These are phyloP conservation scores for Russula ochroleuca DNA, from an alignment of 768 basidiomycete genomes.

Conservation along the genomic window DNA sequence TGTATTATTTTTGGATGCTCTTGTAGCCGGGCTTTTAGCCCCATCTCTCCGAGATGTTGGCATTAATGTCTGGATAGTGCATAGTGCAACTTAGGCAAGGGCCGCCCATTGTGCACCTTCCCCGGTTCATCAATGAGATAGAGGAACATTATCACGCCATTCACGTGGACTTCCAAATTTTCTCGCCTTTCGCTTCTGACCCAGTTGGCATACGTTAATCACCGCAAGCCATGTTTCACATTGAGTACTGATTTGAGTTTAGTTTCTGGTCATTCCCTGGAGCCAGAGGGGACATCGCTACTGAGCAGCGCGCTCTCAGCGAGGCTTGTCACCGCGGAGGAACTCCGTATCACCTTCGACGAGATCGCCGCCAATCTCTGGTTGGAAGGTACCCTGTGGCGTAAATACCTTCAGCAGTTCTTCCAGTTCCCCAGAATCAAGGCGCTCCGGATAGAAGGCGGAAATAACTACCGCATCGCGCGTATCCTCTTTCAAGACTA, in stretches of 20 bases:
- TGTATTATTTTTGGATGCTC: neutral
- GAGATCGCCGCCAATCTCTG: no score
- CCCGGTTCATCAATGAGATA: neutral
- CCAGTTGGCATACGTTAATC: neutral
- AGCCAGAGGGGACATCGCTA: neutral
- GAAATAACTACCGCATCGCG: neutral
- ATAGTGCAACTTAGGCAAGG: no score
- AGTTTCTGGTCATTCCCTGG: no score
- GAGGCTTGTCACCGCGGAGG: neutral
- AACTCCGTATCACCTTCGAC: neutral
- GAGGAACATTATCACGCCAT: neutral
- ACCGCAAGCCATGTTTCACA: neutral
- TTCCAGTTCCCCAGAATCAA: neutral
- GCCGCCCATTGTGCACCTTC: neutral
- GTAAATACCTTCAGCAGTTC: neutral
- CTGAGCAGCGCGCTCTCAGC: neutral
- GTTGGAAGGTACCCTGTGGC: neutral
- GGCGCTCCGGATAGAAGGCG: neutral
- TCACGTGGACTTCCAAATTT: neutral
- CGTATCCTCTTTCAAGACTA: neutral
- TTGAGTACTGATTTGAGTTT: no score
- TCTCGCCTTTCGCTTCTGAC: no score
- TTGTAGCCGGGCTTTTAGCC: neutral
- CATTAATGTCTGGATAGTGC: no score
- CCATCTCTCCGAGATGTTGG: neutral